These are phyloP conservation scores for Ministeria vibrans DNA, from an alignment of 78 protist species.

Conservation along the genomic window DNA sequence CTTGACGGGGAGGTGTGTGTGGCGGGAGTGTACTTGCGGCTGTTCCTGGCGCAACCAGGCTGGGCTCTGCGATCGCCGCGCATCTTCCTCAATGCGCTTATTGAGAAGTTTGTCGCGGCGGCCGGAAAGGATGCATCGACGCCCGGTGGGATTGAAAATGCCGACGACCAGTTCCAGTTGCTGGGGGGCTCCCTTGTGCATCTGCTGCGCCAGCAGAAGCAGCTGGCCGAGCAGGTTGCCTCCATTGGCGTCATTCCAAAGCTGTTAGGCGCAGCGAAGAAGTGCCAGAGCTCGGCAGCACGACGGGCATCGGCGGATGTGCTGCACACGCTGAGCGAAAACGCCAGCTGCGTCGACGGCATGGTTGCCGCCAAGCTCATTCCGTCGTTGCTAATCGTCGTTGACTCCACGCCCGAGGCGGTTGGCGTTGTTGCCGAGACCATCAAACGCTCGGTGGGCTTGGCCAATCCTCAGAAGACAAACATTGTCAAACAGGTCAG, in stretches of 20 bases:
- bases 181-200: neutral
- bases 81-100: conserved; percentile 38
- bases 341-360: neutral
- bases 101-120: conserved; percentile 18
- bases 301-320: neutral
- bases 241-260: conserved; percentile 44
- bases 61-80: conserved; percentile 68
- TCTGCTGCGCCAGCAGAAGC: conserved; percentile 26
- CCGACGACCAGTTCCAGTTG: neutral
- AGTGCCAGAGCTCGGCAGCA: neutral
- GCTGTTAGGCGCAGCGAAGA: neutral
- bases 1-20: conserved; percentile 34
- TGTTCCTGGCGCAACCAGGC: conserved; percentile 52
- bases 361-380: too few species aligned
- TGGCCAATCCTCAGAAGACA: neutral
- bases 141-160: too few species aligned
- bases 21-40: conserved; percentile 64
- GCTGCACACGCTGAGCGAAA: neutral
- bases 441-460: neutral
- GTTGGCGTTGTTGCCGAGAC: neutral
- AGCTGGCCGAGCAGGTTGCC: conserved; percentile 31
- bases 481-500: neutral
- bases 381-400: too few species aligned
- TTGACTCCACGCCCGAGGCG: too few species aligned
- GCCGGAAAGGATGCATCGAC: neutral